These are phyloP conservation scores for Nemania sp. DNA, from an alignment of 2,329 filamentous ascomycete species.

Conservation along the genomic window DNA sequence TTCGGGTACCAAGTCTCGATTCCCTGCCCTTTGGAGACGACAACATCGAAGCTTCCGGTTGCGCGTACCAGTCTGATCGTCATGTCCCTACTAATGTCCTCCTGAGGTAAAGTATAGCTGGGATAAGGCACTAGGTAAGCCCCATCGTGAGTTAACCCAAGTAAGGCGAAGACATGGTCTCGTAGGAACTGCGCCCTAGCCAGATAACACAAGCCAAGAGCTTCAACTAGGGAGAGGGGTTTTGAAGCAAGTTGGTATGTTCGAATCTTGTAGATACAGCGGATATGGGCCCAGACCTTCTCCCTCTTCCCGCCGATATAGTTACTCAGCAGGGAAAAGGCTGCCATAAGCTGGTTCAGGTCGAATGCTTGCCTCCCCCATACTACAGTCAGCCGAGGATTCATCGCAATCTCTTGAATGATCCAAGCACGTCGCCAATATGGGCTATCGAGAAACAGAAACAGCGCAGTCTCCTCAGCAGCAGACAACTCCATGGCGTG, in stretches of 20 bases:
- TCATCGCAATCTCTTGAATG: constrained; percentile 25
- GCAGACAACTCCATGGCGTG: constrained; percentile 15
- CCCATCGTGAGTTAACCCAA: constrained; percentile 26
- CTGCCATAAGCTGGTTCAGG: constrained; percentile 11
- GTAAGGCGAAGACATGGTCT: constrained; percentile 21
- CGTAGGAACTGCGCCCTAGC: constrained; percentile 18
- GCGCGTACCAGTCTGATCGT: constrained; percentile 21
- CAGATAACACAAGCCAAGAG: constrained; percentile 17
- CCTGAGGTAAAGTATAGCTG: constrained; percentile 18
- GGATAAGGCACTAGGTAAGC: constrained; percentile 20
- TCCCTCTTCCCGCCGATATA: constrained; percentile 12
- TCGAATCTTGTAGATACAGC: constrained; percentile 19
- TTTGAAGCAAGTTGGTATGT: constrained; percentile 18
- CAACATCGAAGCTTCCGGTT: constrained; percentile 20
- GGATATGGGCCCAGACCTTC: constrained; percentile 19
- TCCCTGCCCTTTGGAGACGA: constrained; percentile 12
- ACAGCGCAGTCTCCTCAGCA: constrained; percentile 19
- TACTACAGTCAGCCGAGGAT: constrained; percentile 17
- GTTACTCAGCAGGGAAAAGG: constrained; percentile 8
- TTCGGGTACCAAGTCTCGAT: constrained; percentile 23
- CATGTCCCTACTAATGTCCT: constrained; percentile 23
- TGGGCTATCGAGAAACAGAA: constrained; percentile 17
- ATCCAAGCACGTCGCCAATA: constrained; percentile 25
- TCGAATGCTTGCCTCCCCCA: constrained; percentile 23
- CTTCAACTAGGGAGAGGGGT: constrained; percentile 22